Evolutionary conservation across 73 alveolate species (phyloP).

Genomic region (Tetrahymena elliotti): DNA sequence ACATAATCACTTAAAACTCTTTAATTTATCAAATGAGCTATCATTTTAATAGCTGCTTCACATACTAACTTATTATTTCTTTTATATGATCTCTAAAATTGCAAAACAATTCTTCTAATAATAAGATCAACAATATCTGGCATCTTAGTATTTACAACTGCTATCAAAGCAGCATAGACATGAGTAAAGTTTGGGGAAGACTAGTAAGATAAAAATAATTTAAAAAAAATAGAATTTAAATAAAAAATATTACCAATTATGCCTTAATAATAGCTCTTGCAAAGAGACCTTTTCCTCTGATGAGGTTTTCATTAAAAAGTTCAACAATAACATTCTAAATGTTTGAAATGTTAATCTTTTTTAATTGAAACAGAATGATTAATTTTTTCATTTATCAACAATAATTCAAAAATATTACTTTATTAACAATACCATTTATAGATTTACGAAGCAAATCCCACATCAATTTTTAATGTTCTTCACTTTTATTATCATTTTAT

Average conservation of each 20-base stretch:
- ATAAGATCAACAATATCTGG: conserved; percentile 93
- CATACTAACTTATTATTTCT: conserved; percentile 91
- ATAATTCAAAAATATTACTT: conserved; percentile 21
- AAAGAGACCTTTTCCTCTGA: conserved; percentile 97
- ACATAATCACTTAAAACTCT: conserved; percentile 89
- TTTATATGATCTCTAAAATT: conserved; percentile 93
- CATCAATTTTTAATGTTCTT: conserved; percentile 93
- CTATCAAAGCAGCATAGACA: conserved; percentile 96
- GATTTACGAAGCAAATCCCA: conserved; percentile 98
- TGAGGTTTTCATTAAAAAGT: conserved; percentile 96
- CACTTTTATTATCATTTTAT: conserved; percentile 78
- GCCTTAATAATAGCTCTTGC: conserved; percentile 91
- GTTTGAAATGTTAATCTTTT: conserved; percentile 63
- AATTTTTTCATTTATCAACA: too few species aligned
- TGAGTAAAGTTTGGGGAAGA: conserved; percentile 89
- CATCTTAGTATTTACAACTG: conserved; percentile 96
- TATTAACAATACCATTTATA: conserved; percentile 94
- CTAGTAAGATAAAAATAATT: background rate
- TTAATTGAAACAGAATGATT: background rate
- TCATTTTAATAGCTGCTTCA: conserved; percentile 86
- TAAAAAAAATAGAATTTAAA: background rate
- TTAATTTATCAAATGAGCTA: conserved; percentile 98
- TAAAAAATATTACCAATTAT: conserved; percentile 42
- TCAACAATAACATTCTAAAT: conserved; percentile 85
- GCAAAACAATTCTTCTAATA: conserved; percentile 82